Percentiles rank a stretch among this genome's conserved stretches.
Evolutionary conservation across 208 protist genomes (phyloP).

Genomic region (Acanthamoeba culbertsoni): DNA sequence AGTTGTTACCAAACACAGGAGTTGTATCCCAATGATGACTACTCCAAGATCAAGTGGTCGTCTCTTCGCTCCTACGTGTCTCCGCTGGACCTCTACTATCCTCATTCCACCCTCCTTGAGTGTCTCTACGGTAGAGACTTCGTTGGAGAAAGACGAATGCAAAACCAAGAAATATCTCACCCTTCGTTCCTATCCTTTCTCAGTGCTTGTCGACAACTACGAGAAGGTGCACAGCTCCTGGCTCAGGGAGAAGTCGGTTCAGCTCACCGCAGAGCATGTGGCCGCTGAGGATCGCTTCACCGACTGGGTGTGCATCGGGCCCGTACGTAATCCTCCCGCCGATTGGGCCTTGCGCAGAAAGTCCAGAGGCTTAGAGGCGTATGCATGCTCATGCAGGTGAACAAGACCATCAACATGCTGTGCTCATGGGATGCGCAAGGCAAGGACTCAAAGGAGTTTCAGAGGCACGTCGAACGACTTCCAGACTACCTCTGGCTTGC

Average conservation of each 20-base stretch:
- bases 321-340: slow-evolving; percentile 70
- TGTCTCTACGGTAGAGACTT: slow-evolving; percentile 60
- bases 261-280: slow-evolving; percentile 90
- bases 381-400: slow-evolving; percentile 94
- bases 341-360: too few relatives aligned
- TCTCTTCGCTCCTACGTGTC: slow-evolving; percentile 82
- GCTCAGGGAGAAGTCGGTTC: slow-evolving; percentile 87
- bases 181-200: background rate
- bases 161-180: slow-evolving; percentile 34
- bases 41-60: slow-evolving; percentile 88
- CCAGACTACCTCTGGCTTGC: slow-evolving; percentile 95
- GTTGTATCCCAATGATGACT: slow-evolving; percentile 87
- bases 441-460: slow-evolving; percentile 85
- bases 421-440: slow-evolving; percentile 91
- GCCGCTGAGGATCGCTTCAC: slow-evolving; percentile 94
- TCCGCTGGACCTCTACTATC: slow-evolving; percentile 91
- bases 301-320: slow-evolving; percentile 95
- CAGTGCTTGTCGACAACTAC: slow-evolving; percentile 85
- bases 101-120: slow-evolving; percentile 86
- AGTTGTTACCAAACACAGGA: slow-evolving; percentile 75
- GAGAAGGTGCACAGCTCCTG: slow-evolving; percentile 83
- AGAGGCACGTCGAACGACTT: slow-evolving; percentile 89
- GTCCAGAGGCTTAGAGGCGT: slow-evolving; percentile 73
- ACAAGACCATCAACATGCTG: slow-evolving; percentile 96
- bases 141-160: background rate